phyloP scores from a whole-genome alignment of 2,329 filamentous ascomycete genomes.

The Daldinia eschscholtzii region DNA sequence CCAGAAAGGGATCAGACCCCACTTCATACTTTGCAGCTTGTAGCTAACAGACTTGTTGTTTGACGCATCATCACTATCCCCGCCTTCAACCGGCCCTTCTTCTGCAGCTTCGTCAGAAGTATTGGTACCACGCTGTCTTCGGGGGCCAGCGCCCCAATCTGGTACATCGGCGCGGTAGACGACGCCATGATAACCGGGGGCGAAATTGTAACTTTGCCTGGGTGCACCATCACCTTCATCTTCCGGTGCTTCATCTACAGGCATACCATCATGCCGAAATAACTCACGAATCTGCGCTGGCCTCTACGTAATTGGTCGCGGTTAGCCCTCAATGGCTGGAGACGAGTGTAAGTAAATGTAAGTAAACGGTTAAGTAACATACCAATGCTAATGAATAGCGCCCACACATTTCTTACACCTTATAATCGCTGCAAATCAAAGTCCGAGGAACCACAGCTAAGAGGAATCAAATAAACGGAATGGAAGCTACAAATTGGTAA shows the following conservation, averaged over 20 bases:
- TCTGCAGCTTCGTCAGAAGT: slow-evolving; percentile 31
- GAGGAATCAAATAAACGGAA: neutral
- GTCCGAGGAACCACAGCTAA: neutral
- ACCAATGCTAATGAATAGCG: slow-evolving; percentile 74
- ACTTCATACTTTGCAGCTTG: slow-evolving; percentile 93
- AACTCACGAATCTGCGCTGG: slow-evolving; percentile 80
- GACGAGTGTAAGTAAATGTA: neutral
- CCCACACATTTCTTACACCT: slow-evolving; percentile 69
- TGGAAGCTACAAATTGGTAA: neutral
- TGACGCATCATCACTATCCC: slow-evolving; percentile 14
- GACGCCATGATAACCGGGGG: slow-evolving; percentile 85
- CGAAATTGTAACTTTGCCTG: slow-evolving; percentile 90
- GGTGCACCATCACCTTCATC: slow-evolving; percentile 68
- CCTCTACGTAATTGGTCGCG: slow-evolving; percentile 64
- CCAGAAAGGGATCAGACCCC: slow-evolving; percentile 95
- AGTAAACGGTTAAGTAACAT: slow-evolving; percentile 49
- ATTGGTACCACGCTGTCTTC: slow-evolving; percentile 38
- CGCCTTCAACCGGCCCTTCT: slow-evolving; percentile 45
- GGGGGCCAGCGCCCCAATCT: slow-evolving; percentile 67
- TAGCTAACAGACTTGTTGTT: slow-evolving; percentile 64
- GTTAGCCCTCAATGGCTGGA: slow-evolving; percentile 13
- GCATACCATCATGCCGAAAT: slow-evolving; percentile 80
- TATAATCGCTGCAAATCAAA: neutral
- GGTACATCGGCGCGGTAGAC: slow-evolving; percentile 84
- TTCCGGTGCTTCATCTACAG: slow-evolving; percentile 76